These are phyloP conservation scores for Phytophthora lateralis DNA, from an alignment of 352 stramenopile species.

Conservation along the genomic window DNA sequence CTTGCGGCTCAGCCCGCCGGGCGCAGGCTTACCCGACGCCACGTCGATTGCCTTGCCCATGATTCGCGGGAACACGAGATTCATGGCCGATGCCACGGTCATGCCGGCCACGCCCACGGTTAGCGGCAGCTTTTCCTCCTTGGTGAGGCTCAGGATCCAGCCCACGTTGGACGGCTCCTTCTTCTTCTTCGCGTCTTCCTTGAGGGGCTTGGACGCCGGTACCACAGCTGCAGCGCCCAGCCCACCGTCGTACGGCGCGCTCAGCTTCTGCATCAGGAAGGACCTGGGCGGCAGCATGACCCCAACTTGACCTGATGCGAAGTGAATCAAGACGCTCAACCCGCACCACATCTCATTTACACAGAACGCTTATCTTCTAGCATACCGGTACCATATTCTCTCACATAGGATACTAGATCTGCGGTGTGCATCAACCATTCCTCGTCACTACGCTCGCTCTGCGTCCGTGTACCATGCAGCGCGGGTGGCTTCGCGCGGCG, in stretches of 20 bases:
- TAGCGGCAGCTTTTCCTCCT: conserved; percentile 73
- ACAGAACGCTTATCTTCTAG: neutral
- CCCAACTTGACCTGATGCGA: neutral
- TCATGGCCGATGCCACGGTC: conserved; percentile 86
- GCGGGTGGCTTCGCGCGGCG: conserved; percentile 19
- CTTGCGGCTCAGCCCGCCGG: conserved; percentile 75
- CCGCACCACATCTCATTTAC: neutral
- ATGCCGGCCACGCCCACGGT: conserved; percentile 77
- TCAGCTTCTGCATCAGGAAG: conserved; percentile 73
- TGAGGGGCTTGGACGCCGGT: neutral
- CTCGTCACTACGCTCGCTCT: neutral
- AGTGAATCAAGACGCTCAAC: neutral
- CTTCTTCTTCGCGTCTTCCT: conserved; percentile 4
- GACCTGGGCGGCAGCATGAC: conserved; percentile 69
- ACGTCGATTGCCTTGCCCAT: conserved; percentile 91
- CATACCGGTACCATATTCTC: neutral
- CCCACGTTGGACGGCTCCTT: conserved; percentile 48
- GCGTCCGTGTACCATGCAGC: conserved; percentile 23
- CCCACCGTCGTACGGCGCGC: conserved; percentile 38
- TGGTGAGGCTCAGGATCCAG: conserved; percentile 73
- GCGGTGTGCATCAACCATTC: neutral
- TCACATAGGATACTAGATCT: neutral
- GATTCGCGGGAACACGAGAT: conserved; percentile 88
- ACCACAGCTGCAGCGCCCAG: conserved; percentile 11
- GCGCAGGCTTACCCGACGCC: conserved; percentile 73